Conservation (phyloP, 129 eudicot genomes). For the Pseudognaphalium luteoalbum region DNA sequence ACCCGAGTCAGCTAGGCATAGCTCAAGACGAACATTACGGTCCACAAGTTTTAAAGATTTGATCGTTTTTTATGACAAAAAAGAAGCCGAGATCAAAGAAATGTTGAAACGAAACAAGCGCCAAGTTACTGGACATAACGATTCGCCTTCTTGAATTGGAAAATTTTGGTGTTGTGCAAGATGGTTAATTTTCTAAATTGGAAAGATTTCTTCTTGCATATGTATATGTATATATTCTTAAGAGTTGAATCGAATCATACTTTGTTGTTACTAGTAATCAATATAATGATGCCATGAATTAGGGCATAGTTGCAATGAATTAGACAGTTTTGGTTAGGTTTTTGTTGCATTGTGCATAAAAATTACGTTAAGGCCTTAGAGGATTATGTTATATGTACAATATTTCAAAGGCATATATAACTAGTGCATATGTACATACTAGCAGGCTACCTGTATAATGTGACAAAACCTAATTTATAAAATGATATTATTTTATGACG, state of each 20-base stretch:
- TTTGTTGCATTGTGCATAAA: neutral
- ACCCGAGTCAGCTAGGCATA: slow-evolving; percentile 43
- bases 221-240: slow-evolving; percentile 26
- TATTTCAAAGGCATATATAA: no score
- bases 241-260: slow-evolving; percentile 7
- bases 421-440: no score
- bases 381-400: no score
- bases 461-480: no score
- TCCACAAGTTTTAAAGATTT: slow-evolving; percentile 57
- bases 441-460: no score
- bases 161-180: slow-evolving; percentile 20
- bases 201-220: slow-evolving; percentile 17
- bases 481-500: no score
- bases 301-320: slow-evolving; percentile 16
- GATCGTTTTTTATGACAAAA: slow-evolving; percentile 61
- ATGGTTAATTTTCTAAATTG: slow-evolving; percentile 19
- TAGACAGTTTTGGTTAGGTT: neutral
- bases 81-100: slow-evolving; percentile 68
- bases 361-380: neutral
- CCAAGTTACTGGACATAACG: slow-evolving; percentile 39
- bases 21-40: slow-evolving; percentile 30
- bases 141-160: slow-evolving; percentile 34
- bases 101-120: slow-evolving; percentile 43
- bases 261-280: slow-evolving; percentile 4
- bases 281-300: slow-evolving; percentile 2